Evolutionary conservation across 306 rosid species (phyloP).

Genomic region (Dalbergia cochinchinensis): DNA sequence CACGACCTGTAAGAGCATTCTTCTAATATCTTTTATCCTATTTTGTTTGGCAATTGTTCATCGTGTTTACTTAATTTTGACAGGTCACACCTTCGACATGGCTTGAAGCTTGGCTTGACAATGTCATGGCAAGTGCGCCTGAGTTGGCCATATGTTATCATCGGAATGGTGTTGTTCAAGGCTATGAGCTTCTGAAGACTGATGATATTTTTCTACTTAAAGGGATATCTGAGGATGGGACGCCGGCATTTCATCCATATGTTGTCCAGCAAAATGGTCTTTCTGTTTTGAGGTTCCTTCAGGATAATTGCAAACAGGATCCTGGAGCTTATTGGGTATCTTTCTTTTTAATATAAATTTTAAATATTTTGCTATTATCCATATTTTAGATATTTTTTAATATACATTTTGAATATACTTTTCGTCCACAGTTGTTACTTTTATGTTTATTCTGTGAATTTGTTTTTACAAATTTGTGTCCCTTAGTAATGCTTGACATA

Average conservation of each 20-base stretch:
- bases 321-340: constrained; percentile 98
- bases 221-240: constrained; percentile 94
- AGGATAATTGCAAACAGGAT: constrained; percentile 97
- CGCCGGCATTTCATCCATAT: constrained; percentile 94
- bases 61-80: constrained; percentile 38
- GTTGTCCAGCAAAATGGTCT: constrained; percentile 98
- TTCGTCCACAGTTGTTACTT: no score
- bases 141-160: constrained; percentile 98
- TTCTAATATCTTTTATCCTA: constrained; percentile 35
- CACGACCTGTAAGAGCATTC: constrained; percentile 68
- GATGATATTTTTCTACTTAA: constrained; percentile 89
- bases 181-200: constrained; percentile 93
- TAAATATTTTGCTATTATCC: no score
- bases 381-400: not conserved
- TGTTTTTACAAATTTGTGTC: constrained; percentile 15
- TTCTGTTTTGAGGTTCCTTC: constrained; percentile 97
- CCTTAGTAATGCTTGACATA: constrained; percentile 37
- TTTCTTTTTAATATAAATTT: not conserved
- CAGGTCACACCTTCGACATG: constrained; percentile 94
- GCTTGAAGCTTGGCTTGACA: constrained; percentile 99
- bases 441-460: constrained; percentile 2
- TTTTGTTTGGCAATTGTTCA: constrained; percentile 38
- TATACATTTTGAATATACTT: not conserved
- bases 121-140: constrained; percentile 98
- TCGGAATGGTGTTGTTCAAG: constrained; percentile 94